phyloP scores from a whole-genome alignment of 192 early-diverging fungal genomes.

The Backusella tuberculispora region DNA sequence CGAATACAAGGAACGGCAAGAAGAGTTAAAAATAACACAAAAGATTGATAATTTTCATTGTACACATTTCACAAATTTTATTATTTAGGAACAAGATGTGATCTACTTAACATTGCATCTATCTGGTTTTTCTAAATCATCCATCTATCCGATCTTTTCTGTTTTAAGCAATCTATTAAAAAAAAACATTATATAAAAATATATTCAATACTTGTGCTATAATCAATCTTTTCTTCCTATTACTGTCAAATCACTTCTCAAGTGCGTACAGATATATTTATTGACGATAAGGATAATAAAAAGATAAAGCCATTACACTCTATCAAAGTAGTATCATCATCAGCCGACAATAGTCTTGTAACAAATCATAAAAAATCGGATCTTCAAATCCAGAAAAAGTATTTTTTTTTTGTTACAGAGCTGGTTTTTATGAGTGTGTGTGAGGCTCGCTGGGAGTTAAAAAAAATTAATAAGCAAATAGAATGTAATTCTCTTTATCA shows the following conservation, averaged over 20 bases:
- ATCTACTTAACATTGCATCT: neutral
- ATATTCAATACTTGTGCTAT: neutral
- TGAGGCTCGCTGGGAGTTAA: neutral
- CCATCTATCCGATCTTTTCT: neutral
- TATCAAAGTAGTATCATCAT: no score
- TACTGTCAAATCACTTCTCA: neutral
- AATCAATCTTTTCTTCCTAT: neutral
- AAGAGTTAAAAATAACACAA: neutral
- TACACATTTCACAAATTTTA: neutral
- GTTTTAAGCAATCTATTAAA: no score
- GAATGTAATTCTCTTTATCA: neutral
- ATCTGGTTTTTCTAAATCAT: no score
- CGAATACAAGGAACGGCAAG: neutral
- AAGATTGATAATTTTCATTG: neutral
- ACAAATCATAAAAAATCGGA: neutral
- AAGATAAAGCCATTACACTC: no score
- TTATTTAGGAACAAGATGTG: neutral
- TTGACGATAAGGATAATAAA: no score
- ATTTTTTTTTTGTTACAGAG: neutral
- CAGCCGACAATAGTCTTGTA: neutral
- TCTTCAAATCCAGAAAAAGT: conserved; percentile 6
- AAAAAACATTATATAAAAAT: neutral
- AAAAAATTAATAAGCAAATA: neutral
- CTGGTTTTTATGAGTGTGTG: neutral
- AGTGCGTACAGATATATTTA: no score